phyloP scores from a whole-genome alignment of 805 yeast species.

The Metschnikowia drakensbergensis region DNA sequence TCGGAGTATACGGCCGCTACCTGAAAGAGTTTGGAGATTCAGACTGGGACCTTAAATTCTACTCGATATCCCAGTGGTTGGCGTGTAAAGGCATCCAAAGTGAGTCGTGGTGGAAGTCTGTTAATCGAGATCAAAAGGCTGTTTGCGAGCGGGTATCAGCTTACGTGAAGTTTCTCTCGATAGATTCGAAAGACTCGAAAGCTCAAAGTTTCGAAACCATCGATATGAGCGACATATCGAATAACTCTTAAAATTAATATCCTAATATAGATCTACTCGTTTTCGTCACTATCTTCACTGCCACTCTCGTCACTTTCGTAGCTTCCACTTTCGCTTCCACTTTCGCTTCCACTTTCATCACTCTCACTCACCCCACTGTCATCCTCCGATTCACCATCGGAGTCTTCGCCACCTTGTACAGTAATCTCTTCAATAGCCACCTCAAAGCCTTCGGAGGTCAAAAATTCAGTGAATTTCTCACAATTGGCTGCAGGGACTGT shows the following conservation, averaged over 20 bases:
- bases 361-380: slow-evolving; percentile 9
- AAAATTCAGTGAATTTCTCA: slow-evolving; percentile 43
- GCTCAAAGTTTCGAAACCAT: slow-evolving; percentile 7
- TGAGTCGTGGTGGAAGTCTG: slow-evolving; percentile 19
- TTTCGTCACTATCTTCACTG: slow-evolving; percentile 13
- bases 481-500: slow-evolving; percentile 69
- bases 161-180: slow-evolving; percentile 23
- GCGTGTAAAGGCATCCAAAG: slow-evolving; percentile 23
- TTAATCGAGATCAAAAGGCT: slow-evolving; percentile 12
- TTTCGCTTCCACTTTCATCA: slow-evolving; percentile 1
- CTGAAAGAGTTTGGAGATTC: slow-evolving; percentile 14
- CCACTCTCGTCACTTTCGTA: slow-evolving; percentile 2
- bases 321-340: background rate
- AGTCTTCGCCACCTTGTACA: slow-evolving; percentile 10
- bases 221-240: slow-evolving; percentile 1
- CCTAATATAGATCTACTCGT: background rate
- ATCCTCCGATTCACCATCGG: slow-evolving; percentile 6
- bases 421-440: slow-evolving; percentile 55
- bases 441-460: slow-evolving; percentile 54
- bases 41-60: slow-evolving; percentile 26
- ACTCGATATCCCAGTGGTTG: slow-evolving; percentile 23
- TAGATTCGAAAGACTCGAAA: slow-evolving; percentile 13
- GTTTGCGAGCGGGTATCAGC: slow-evolving; percentile 22
- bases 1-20: slow-evolving; percentile 19
- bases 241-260: no score